Base-by-base conservation (phyloP, 129 eudicot species). In the Escallonia herrerae region DNA sequence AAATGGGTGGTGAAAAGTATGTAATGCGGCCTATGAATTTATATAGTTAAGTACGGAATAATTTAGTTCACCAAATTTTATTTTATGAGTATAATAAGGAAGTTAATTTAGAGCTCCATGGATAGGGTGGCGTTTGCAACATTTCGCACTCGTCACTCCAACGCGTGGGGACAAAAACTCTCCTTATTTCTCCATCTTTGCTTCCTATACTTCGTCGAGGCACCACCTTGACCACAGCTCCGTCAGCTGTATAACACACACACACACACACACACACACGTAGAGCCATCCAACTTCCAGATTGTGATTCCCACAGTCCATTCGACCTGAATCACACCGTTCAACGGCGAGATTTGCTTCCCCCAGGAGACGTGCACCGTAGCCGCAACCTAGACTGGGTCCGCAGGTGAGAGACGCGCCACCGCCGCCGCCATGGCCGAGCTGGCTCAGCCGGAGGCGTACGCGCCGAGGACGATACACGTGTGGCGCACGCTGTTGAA, bases 401-500 rank as follows among this genome's bases (percentile, higher is more conserved):
- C 49, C 2, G 54, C 44, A 14, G 53, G 44, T 5, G 22, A 13
- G 56, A 45, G 58, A n/a, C 48, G 50, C 45, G 69, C 50, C 50
- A 39, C 11, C 12, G 45, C 5, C 47, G 56, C 51, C 46, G 33
- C 49, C 38, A 91, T 91, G 97, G 88, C 88, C 70, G 94, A 87
- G 77, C 79, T 83, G 33, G 88, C 86, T 8, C 80, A 76, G 71
- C 73, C 82, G 47, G 96, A 91, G 60, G 96, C 88, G n/a, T 88
- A 88, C 81, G 90, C 88, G 81, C 75, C 95, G 74, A 83, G 77
- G 69, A 82, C 95, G 15, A 69, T 81, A 39, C 98, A 91, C 62
- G 83, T 86, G 68, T 93, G 96, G 96, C 72, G 79, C 67, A 74
- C 99, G 47, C 79, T 94, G 44, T 22, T 89, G 58, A 89, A 89